Conservation (phyloP, 495 filamentous ascomycete species). For the Aspergillus ellipticus region DNA sequence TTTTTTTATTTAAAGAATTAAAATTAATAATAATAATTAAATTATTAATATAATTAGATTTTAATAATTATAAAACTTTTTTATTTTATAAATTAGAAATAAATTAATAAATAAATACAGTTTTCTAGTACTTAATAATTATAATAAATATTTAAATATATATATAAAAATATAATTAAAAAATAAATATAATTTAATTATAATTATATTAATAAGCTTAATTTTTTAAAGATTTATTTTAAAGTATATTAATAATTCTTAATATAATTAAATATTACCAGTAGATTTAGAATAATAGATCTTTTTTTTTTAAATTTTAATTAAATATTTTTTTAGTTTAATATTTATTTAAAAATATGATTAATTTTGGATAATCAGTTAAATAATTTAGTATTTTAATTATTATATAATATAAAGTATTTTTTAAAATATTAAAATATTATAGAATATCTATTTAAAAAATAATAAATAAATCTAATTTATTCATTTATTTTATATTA, state of each 20-base stretch:
- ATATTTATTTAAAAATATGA: neutral
- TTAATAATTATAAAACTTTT: too few species aligned
- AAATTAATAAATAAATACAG: too few species aligned
- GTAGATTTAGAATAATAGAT: slow-evolving; percentile 5
- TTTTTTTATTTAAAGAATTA: too few species aligned
- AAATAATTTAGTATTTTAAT: neutral
- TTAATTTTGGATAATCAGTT: neutral
- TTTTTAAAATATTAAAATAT: neutral
- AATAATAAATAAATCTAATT: neutral
- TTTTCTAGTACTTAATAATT: too few species aligned
- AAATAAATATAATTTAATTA: neutral
- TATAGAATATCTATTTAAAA: neutral
- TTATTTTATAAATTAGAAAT: too few species aligned
- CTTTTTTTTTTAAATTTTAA: neutral
- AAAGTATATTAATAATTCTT: neutral
- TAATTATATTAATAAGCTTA: too few species aligned
- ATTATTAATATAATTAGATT: too few species aligned
- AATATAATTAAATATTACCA: slow-evolving; percentile 6
- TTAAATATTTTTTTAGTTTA: neutral
- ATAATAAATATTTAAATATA: neutral
- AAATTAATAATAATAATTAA: too few species aligned
- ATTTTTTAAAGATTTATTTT: slow-evolving; percentile 6
- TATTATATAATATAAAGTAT: neutral
- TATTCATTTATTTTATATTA: neutral
- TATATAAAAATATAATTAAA: slow-evolving; percentile 1